These are phyloP conservation scores for Ostreobium quekettii DNA, from an alignment of 139 green algal genomes.

Conservation along the genomic window DNA sequence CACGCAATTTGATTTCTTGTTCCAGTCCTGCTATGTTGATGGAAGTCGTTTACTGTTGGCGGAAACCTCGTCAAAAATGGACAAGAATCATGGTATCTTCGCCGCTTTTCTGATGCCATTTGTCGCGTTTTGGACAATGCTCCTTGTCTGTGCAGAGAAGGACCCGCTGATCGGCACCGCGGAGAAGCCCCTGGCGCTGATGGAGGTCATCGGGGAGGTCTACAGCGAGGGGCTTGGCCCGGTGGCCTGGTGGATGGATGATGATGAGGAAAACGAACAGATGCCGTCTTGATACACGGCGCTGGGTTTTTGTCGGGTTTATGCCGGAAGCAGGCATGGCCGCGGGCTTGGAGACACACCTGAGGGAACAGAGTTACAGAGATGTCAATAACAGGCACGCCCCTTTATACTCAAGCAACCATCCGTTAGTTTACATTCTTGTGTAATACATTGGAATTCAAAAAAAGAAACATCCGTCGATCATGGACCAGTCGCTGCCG, in stretches of 20 bases:
- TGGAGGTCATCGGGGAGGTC: not conserved
- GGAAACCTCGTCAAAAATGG: not conserved
- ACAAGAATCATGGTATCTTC: not conserved
- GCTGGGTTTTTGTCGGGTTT: too few species aligned
- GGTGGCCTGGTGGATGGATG: slow-evolving; percentile 15
- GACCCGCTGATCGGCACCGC: not conserved
- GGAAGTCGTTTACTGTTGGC: not conserved
- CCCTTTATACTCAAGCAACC: too few species aligned
- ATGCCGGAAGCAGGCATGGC: too few species aligned
- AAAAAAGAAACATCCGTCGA: too few species aligned
- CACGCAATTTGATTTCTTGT: not conserved
- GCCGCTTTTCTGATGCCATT: not conserved
- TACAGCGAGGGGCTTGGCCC: not conserved
- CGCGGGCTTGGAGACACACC: too few species aligned
- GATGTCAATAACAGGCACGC: too few species aligned
- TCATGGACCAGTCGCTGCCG: too few species aligned
- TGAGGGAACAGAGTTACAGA: too few species aligned
- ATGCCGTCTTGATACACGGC: too few species aligned
- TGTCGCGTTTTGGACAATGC: not conserved
- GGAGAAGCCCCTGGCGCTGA: not conserved
- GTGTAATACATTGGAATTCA: too few species aligned
- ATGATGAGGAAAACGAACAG: not conserved
- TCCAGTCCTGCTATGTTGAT: not conserved
- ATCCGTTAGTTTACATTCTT: too few species aligned
- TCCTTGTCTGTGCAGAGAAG: not conserved